phyloP scores from a whole-genome alignment of 306 rosid genomes.

The Hylodesmum podocarpum region DNA sequence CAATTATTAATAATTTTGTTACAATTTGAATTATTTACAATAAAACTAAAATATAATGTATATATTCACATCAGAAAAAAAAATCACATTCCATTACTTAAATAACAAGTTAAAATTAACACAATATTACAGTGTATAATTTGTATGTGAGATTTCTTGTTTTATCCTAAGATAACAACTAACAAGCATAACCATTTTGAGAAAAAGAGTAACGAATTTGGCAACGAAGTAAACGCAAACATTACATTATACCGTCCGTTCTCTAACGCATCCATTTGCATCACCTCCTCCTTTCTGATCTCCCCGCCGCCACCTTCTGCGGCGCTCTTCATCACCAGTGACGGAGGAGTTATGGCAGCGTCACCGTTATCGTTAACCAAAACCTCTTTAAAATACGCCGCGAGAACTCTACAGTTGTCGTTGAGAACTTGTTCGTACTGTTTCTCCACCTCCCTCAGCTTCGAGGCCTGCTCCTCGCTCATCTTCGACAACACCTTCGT shows the following conservation, averaged over 20 bases:
- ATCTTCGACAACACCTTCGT: conserved; percentile 64
- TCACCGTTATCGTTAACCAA: conserved; percentile 36
- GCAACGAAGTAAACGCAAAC: background rate
- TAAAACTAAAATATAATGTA: no score
- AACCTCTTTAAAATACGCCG: conserved; percentile 54
- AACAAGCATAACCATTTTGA: background rate
- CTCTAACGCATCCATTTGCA: conserved; percentile 31
- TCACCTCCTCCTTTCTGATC: conserved; percentile 30
- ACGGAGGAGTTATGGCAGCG: conserved; percentile 39
- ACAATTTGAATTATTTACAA: no score
- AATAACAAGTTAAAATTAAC: no score
- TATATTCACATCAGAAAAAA: no score
- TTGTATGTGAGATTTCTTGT: no score
- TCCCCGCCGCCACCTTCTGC: conserved; percentile 18
- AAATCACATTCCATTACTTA: no score
- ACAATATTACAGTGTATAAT: no score
- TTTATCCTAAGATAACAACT: background rate
- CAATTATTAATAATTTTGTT: no score
- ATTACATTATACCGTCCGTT: conserved; percentile 94
- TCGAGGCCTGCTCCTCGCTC: conserved; percentile 60
- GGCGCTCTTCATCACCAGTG: conserved; percentile 31
- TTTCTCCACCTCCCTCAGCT: conserved; percentile 67
- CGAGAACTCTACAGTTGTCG: conserved; percentile 64
- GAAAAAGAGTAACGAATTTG: background rate
- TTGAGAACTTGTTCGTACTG: conserved; percentile 61